Base-by-base conservation (phyloP, 139 green algal species). In the Volvox reticuliferus region DNA sequence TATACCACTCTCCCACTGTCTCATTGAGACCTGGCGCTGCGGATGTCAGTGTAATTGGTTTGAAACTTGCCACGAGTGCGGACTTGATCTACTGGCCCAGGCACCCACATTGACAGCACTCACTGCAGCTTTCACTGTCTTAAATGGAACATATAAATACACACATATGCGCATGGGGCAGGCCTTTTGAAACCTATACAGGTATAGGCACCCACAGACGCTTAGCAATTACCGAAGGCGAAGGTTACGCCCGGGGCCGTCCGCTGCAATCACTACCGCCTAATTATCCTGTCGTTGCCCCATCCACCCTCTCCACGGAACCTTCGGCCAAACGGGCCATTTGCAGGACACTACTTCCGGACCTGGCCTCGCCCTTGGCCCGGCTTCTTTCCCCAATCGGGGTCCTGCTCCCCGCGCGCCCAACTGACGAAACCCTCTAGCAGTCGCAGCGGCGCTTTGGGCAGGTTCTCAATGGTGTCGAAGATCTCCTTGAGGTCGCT, bases 401-500 rank as follows among this genome's bases (percentile, higher is more conserved):
- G 76, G 61, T 91, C 87, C 24, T 91, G 37, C 28, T 97, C 95
- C 0, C 96, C 96, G 0, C 92, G 89, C 35, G 94, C 95, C 96
- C 96, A 97, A 61, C 92, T 93, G 55, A 91, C 76, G n/a, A 98
- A 85, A 12, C 93, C 93, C 36, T 95, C 90, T 17, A 98, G 71
- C 26, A 98, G 50, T 69, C 94, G 92, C 28, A 93, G 90, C 6
- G 97, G 97, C 28, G 92, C 92, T 0, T 89, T 92, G 0, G 97
- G 97, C 1, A 99, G 92, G 24, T 85, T 88, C 92, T 99, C 98
- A 32, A 99, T 93, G 0, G 93, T 92, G 61, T 98, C 96, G 84
- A 99, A 99, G 13, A 99, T 98, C 79, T 99, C 98, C 30, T 92
- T 90, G 24, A 99, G 67, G 94, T 99, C 98, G 1, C 91, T 78